These are phyloP conservation scores for Phytophthora hybrid DNA, from an alignment of 352 stramenopile species.

Conservation along the genomic window DNA sequence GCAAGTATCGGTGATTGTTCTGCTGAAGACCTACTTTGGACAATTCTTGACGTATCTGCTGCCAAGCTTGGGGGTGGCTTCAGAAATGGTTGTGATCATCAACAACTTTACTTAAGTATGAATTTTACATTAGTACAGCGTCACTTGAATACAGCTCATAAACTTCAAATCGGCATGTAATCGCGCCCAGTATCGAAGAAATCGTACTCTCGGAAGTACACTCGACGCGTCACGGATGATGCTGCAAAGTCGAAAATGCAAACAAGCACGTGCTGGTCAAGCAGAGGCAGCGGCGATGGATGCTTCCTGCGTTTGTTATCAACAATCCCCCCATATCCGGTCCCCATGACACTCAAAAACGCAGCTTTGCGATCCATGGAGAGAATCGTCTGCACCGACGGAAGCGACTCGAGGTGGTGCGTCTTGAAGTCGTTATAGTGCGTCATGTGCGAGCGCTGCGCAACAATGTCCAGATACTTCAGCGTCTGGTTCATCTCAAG, in stretches of 20 bases:
- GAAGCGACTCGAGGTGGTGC: slow-evolving; percentile 30
- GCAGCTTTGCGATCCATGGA: slow-evolving; percentile 24
- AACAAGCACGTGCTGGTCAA: slow-evolving; percentile 31
- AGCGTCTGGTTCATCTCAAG: slow-evolving; percentile 30
- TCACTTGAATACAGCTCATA: background rate
- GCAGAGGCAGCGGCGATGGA: slow-evolving; percentile 6
- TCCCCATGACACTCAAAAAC: slow-evolving; percentile 33
- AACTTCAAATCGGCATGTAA: slow-evolving; percentile 31
- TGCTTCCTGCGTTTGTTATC: slow-evolving; percentile 24
- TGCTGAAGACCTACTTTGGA: too few relatives aligned
- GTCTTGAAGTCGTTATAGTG: slow-evolving; percentile 31
- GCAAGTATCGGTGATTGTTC: too few relatives aligned
- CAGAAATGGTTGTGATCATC: too few relatives aligned
- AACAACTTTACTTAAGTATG: too few relatives aligned
- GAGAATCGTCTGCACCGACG: slow-evolving; percentile 8
- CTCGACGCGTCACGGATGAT: slow-evolving; percentile 21
- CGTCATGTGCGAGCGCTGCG: slow-evolving; percentile 15
- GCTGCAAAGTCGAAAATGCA: slow-evolving; percentile 36
- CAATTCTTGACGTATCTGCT: too few relatives aligned
- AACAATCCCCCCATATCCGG: slow-evolving; percentile 1
- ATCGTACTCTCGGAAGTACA: slow-evolving; percentile 36
- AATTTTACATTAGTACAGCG: too few relatives aligned
- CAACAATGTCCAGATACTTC: slow-evolving; percentile 37
- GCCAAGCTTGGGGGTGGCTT: too few relatives aligned
- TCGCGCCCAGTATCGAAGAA: slow-evolving; percentile 28